These are phyloP conservation scores for Solanum pimpinellifolium DNA, from an alignment of 257 asterid genomes.

Conservation along the genomic window DNA sequence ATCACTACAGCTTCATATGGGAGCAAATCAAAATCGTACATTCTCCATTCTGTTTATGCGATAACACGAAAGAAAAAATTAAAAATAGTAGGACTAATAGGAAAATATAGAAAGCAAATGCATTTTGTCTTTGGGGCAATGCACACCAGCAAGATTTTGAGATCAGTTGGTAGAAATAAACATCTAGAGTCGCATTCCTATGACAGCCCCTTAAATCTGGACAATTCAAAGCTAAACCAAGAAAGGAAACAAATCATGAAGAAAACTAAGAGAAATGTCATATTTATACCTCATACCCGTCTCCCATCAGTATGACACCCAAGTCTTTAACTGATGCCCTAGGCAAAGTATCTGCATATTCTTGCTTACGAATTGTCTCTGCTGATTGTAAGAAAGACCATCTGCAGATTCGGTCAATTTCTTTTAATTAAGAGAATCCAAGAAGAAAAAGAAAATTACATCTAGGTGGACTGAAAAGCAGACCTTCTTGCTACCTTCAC, in stretches of 20 bases:
- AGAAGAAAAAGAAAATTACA: not conserved
- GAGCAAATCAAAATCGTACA: not conserved
- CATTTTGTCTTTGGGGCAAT: not conserved
- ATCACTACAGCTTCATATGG: not conserved
- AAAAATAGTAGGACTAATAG: not conserved
- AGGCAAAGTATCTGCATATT: slow-evolving; percentile 64
- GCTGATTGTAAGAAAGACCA: slow-evolving; percentile 81
- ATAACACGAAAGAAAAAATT: not conserved
- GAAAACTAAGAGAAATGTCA: not conserved
- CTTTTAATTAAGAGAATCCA: not conserved
- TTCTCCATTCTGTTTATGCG: not conserved
- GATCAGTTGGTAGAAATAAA: not conserved
- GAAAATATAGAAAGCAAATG: not conserved
- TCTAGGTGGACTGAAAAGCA: slow-evolving; percentile 7
- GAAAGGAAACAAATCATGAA: not conserved
- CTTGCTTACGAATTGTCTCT: slow-evolving; percentile 64
- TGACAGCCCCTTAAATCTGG: not conserved
- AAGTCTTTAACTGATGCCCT: slow-evolving; percentile 75
- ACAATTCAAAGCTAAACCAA: not conserved
- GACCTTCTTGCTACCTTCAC: slow-evolving; percentile 92
- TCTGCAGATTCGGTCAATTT: slow-evolving; percentile 23
- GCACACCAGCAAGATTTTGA: not conserved
- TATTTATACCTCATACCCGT: slow-evolving; percentile 70
- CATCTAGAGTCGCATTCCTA: not conserved
- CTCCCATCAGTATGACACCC: slow-evolving; percentile 77